Conservation (phyloP, 192 early-diverging fungal genomes). For the Dissophora globulifera region DNA sequence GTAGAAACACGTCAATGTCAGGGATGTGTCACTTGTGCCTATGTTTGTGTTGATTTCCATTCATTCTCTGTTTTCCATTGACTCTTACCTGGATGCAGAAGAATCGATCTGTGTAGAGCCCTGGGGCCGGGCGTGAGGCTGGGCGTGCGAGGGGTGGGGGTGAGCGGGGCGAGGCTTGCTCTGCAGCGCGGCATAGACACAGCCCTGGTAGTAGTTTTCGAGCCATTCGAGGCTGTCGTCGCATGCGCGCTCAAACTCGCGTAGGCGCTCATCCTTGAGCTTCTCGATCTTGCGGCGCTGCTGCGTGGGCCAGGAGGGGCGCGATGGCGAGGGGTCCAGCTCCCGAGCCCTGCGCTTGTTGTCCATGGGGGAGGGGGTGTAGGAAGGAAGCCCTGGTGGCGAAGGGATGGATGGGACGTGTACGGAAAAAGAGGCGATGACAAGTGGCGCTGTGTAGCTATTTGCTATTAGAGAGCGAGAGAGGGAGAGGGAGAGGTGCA, state of each 20-base stretch:
- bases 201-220: constrained; percentile 50
- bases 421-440: background rate
- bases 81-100: constrained; percentile 4
- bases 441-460: background rate
- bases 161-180: constrained; percentile 4
- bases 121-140: background rate
- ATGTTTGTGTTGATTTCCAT: too few species aligned
- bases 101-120: background rate
- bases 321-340: background rate
- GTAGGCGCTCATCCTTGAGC: constrained; percentile 26
- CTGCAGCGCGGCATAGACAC: constrained; percentile 34
- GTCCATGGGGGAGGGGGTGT: background rate
- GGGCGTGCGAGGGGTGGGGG: background rate
- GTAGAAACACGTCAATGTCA: too few species aligned
- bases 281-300: constrained; percentile 29
- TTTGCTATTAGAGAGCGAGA: background rate
- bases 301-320: constrained; percentile 28
- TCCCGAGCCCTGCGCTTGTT: constrained; percentile 6
- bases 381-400: too few species aligned
- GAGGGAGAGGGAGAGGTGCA: background rate
- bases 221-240: constrained; percentile 41
- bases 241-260: constrained; percentile 34
- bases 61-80: background rate
- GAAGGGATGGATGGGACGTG: background rate
- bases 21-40: too few species aligned